Evolutionary conservation across 768 basidiomycete species (phyloP).

Genomic region (Tulasnella sp.): DNA sequence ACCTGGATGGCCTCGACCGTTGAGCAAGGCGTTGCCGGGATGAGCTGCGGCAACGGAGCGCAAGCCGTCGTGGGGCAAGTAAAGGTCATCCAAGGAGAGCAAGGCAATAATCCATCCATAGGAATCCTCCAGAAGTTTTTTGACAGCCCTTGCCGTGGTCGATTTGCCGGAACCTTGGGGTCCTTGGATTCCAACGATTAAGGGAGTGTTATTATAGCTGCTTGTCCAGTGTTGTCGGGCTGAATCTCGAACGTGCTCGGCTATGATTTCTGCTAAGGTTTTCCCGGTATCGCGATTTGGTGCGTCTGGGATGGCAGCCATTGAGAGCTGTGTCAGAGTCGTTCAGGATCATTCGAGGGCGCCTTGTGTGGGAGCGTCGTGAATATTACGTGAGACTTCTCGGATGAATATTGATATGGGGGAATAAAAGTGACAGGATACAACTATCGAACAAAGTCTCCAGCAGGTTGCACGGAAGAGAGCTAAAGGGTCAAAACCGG

Average conservation of each 20-base stretch:
- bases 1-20: conserved; percentile 86
- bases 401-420: background rate
- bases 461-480: background rate
- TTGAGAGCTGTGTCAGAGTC: background rate
- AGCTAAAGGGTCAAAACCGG: background rate
- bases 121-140: conserved; percentile 27
- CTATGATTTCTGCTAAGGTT: background rate
- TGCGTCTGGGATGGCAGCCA: background rate
- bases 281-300: background rate
- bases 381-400: background rate
- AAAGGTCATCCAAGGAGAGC: conserved; percentile 79
- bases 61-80: conserved; percentile 63
- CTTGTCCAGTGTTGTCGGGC: background rate
- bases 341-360: background rate
- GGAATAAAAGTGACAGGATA: background rate
- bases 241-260: background rate
- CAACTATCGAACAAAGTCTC: background rate
- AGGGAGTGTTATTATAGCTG: conserved; percentile 35
- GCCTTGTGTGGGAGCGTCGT: background rate
- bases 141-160: conserved; percentile 56
- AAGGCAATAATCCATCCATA: conserved; percentile 44
- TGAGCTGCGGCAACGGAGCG: conserved; percentile 45
- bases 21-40: conserved; percentile 57
- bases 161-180: conserved; percentile 95
- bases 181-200: conserved; percentile 84